phyloP scores from a whole-genome alignment of 441 rosid genomes.

The Sinapis alba region DNA sequence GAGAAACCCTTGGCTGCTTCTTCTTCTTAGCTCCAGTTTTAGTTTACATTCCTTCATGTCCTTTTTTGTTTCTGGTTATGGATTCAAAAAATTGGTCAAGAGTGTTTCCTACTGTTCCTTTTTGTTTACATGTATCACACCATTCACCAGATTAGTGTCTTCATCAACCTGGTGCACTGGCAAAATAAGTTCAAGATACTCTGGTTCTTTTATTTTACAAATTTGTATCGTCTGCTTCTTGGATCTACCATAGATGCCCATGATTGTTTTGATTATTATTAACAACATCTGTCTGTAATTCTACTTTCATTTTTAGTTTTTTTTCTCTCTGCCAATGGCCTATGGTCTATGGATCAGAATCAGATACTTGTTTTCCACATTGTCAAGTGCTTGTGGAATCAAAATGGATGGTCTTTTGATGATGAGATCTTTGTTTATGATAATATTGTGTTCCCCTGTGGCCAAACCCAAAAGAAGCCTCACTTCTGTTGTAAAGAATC shows the following conservation, averaged over 20 bases:
- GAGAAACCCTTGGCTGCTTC: conserved; percentile 34
- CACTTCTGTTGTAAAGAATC: background rate
- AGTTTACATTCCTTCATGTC: conserved; percentile 23
- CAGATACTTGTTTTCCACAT: conserved; percentile 13
- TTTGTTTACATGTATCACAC: conserved; percentile 31
- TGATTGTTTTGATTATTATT: background rate
- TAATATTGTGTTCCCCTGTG: too few relatives aligned
- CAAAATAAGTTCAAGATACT: conserved; percentile 32
- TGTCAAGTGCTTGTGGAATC: conserved; percentile 7
- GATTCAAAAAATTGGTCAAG: conserved; percentile 17
- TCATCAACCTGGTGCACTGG: conserved; percentile 34
- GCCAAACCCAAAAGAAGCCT: background rate
- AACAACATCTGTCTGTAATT: background rate
- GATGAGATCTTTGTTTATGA: too few relatives aligned
- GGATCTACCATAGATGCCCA: background rate
- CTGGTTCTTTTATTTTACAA: conserved; percentile 7
- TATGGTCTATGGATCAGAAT: background rate
- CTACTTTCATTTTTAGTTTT: background rate
- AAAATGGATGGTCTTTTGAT: background rate
- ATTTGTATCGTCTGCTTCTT: background rate
- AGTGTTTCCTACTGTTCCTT: background rate
- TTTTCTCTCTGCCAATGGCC: background rate
- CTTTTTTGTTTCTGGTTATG: conserved; percentile 7
- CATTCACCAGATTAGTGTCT: conserved; percentile 25
- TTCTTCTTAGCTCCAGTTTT: conserved; percentile 33